Conservation (phyloP, 345 rosid species). For the Carallia pectinifolia region DNA sequence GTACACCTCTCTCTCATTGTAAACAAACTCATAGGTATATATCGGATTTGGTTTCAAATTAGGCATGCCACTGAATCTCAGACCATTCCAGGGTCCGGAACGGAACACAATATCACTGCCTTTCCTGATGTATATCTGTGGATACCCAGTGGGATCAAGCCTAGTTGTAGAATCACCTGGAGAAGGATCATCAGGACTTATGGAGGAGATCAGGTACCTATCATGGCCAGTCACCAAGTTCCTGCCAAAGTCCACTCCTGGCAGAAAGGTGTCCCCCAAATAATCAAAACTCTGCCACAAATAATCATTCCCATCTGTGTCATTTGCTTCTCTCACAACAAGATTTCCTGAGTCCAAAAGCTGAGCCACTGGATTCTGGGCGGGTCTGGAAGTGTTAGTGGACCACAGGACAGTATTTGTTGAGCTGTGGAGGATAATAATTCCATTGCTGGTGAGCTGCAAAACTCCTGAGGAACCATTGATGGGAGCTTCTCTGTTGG, state of each 20-base stretch:
- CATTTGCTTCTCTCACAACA: conserved; percentile 22
- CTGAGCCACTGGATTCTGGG: conserved; percentile 17
- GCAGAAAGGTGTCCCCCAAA: background rate
- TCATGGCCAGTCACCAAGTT: conserved; percentile 11
- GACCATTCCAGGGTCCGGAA: conserved; percentile 38
- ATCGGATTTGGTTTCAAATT: conserved; percentile 4
- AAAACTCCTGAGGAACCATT: conserved; percentile 17
- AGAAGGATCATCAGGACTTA: conserved; percentile 23
- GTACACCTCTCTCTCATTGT: conserved; percentile 16
- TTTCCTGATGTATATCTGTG: conserved; percentile 19
- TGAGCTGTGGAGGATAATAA: conserved; percentile 4
- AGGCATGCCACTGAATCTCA: conserved; percentile 27
- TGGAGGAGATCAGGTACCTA: conserved; percentile 16
- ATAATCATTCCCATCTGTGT: background rate
- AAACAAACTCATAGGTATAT: conserved; percentile 12
- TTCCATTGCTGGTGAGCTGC: conserved; percentile 13
- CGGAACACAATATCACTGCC: background rate
- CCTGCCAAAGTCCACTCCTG: conserved; percentile 16
- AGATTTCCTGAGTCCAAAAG: conserved; percentile 30
- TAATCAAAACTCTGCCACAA: conserved; percentile 27
- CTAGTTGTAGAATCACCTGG: conserved; percentile 20
- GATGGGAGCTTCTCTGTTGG: conserved; percentile 27
- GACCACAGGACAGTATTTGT: conserved; percentile 11
- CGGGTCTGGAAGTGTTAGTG: conserved; percentile 1
- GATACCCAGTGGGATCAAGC: conserved; percentile 27